These are phyloP conservation scores for Debaryomyces fabryi DNA, from an alignment of 1,139 yeast genomes.

Conservation along the genomic window DNA sequence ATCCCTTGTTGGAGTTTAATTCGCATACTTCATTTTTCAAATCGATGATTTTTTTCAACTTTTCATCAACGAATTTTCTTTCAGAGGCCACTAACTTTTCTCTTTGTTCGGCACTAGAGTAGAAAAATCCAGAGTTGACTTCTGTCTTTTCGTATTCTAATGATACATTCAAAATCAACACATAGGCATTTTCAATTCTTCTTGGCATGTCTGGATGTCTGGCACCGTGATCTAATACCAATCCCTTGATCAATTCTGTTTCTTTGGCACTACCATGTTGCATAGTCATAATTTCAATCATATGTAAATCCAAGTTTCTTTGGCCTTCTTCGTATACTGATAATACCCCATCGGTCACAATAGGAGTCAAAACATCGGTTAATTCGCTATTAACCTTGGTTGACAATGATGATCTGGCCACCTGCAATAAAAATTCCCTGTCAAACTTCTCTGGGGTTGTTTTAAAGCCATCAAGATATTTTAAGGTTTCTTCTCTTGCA, in stretches of 20 bases:
- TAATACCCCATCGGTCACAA: conserved; percentile 94
- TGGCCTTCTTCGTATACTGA: conserved; percentile 62
- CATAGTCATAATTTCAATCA: conserved; percentile 99
- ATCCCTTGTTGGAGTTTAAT: conserved; percentile 70
- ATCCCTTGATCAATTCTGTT: conserved; percentile 81
- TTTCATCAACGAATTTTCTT: conserved; percentile 92
- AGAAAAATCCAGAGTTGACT: conserved; percentile 94
- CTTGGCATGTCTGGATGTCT: conserved; percentile 99
- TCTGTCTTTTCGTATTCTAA: conserved; percentile 98
- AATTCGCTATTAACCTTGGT: conserved; percentile 83
- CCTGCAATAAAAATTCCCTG: conserved; percentile 86
- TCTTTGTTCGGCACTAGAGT: conserved; percentile 93
- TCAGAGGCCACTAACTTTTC: conserved; percentile 94
- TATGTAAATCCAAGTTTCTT: conserved; percentile 77
- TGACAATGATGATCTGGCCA: conserved; percentile 84
- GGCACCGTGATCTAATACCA: conserved; percentile 97
- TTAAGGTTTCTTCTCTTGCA: conserved; percentile 77
- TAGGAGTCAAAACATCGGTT: conserved; percentile 82
- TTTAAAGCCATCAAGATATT: conserved; percentile 66
- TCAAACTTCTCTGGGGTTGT: conserved; percentile 56
- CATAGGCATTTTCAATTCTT: conserved; percentile 76
- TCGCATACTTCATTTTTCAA: conserved; percentile 92
- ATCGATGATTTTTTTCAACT: conserved; percentile 86
- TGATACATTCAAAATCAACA: conserved; percentile 88
- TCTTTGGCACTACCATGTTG: conserved; percentile 87